Percentiles rank a stretch among this genome's conserved stretches.
Evolutionary conservation across 1,284 basidiomycete species (phyloP).

Genomic region (Grifola frondosa): DNA sequence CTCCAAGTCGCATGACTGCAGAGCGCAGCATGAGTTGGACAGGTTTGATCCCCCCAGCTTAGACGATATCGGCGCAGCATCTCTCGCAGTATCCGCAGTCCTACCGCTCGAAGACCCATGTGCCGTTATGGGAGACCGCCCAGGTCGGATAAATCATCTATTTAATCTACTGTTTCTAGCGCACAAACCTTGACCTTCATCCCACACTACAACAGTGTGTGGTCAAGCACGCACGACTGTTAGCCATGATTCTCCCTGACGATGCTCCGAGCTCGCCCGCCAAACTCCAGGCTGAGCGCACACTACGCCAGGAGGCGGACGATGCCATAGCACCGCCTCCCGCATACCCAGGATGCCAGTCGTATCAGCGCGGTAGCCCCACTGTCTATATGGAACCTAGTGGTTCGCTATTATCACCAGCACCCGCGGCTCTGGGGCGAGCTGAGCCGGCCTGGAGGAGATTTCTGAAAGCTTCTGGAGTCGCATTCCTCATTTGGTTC

Average conservation of each 20-base stretch:
- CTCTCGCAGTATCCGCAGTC: too few species aligned
- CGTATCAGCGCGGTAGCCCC: constrained; percentile 4
- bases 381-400: constrained; percentile 6
- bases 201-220: too few species aligned
- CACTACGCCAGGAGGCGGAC: constrained; percentile 9
- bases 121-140: too few species aligned
- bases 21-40: too few species aligned
- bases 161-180: too few species aligned
- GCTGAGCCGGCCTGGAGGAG: constrained; percentile 21
- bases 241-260: constrained; percentile 31
- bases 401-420: constrained; percentile 2
- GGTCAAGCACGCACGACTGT: too few species aligned
- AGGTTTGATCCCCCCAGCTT: too few species aligned
- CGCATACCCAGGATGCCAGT: constrained; percentile 19
- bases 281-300: constrained; percentile 14
- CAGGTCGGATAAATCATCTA: too few species aligned
- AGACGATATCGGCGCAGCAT: too few species aligned
- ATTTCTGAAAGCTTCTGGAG: constrained; percentile 28
- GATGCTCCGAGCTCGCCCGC: constrained; percentile 23
- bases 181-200: neutral
- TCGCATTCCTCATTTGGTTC: constrained; percentile 28
- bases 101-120: too few species aligned
- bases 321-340: constrained; percentile 18
- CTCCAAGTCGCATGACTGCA: too few species aligned
- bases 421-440: constrained; percentile 1